These are phyloP conservation scores for Paecilomyces niveus DNA, from an alignment of 2,329 filamentous ascomycete species.

Conservation along the genomic window DNA sequence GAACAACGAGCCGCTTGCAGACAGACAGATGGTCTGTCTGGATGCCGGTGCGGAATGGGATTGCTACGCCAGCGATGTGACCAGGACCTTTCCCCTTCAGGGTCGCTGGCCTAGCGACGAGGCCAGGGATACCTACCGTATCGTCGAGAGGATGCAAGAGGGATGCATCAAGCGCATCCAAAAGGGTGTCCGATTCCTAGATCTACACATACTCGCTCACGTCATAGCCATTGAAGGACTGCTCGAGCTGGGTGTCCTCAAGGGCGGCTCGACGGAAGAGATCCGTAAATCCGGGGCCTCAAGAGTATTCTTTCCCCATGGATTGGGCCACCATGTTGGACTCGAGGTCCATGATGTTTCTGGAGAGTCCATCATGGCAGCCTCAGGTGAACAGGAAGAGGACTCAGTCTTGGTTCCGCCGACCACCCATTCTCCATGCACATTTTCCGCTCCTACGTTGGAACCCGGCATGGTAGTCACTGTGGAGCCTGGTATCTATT, in stretches of 20 bases:
- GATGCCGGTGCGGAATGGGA: conserved; percentile 76
- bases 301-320: conserved; percentile 36
- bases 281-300: conserved; percentile 30
- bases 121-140: conserved; percentile 67
- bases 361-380: conserved; percentile 25
- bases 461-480: conserved; percentile 52
- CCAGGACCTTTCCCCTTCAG: conserved; percentile 76
- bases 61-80: conserved; percentile 69
- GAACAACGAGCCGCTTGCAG: conserved; percentile 62
- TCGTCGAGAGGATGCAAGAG: conserved; percentile 81
- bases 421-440: conserved; percentile 20
- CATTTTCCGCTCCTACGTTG: conserved; percentile 29
- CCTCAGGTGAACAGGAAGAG: conserved; percentile 9
- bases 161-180: conserved; percentile 67
- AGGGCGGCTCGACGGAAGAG: conserved; percentile 51
- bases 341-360: conserved; percentile 40
- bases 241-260: conserved; percentile 66
- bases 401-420: conserved; percentile 9
- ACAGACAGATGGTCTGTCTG: conserved; percentile 72
- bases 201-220: conserved; percentile 74
- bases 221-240: conserved; percentile 75
- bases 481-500: conserved; percentile 48
- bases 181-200: conserved; percentile 70
- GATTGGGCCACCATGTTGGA: conserved; percentile 54
- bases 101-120: conserved; percentile 57